Evolutionary conservation across 2,329 filamentous ascomycete species (phyloP).

Genomic region (Ceratocystis ficicola): DNA sequence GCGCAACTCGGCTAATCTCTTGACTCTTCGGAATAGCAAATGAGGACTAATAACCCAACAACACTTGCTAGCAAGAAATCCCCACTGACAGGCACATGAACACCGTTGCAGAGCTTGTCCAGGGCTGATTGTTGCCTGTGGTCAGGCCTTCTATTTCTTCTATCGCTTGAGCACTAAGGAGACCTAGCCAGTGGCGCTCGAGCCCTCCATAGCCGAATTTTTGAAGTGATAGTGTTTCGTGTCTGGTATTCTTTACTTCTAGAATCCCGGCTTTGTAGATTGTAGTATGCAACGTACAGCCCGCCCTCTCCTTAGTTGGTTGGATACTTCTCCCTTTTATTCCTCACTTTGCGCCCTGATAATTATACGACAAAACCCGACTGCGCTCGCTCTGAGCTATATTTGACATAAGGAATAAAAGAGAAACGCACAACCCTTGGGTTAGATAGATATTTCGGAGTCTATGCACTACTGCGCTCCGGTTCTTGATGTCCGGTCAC

Average conservation of each 20-base stretch:
- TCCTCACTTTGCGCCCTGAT: neutral
- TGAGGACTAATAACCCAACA: no score
- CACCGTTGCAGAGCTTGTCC: no score
- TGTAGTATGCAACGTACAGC: neutral
- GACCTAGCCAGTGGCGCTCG: neutral
- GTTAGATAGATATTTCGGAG: neutral
- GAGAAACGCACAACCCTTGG: no score
- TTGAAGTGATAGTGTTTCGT: constrained; percentile 4
- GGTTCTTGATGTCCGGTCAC: no score
- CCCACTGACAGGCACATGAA: no score
- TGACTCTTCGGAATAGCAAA: no score
- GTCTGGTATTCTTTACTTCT: neutral
- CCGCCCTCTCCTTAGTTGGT: neutral
- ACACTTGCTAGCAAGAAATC: no score
- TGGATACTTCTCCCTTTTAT: neutral
- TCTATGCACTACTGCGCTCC: neutral
- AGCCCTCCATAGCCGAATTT: neutral
- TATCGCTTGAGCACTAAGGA: neutral
- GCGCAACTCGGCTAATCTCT: no score
- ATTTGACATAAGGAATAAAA: no score
- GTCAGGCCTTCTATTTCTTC: neutral
- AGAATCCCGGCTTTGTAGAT: neutral
- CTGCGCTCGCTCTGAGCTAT: no score
- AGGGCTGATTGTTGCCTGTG: neutral
- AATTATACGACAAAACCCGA: no score